A percentile compares a stretch with the other conserved stretches of the same genome.
Conservation (phyloP, 805 yeast genomes). For the Tetrapisispora pingtungensis region DNA sequence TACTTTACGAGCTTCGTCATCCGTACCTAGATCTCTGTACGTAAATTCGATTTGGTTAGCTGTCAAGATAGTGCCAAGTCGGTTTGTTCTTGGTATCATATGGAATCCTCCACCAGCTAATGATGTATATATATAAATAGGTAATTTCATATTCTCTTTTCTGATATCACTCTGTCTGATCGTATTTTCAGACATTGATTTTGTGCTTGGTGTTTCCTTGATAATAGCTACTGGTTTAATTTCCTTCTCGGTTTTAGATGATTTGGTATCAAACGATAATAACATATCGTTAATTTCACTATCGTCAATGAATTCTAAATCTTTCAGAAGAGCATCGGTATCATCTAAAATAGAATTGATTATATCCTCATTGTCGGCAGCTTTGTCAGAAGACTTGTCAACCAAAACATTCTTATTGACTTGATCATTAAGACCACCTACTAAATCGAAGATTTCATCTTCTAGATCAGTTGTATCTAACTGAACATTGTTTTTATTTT, state of each 20-base stretch:
- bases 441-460: slow-evolving; percentile 1
- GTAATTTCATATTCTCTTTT: slow-evolving; percentile 35
- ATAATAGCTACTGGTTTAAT: not conserved
- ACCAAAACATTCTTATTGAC: not conserved
- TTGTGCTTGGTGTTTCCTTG: too few species aligned
- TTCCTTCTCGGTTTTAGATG: not conserved
- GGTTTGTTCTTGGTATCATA: slow-evolving; percentile 65
- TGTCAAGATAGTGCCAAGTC: slow-evolving; percentile 60
- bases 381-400: not conserved
- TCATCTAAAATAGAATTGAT: slow-evolving; percentile 19
- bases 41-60: slow-evolving; percentile 63
- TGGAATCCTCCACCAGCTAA: slow-evolving; percentile 79
- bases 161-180: slow-evolving; percentile 14
- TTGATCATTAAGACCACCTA: not conserved
- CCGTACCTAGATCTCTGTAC: slow-evolving; percentile 76
- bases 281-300: slow-evolving; percentile 14
- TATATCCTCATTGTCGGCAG: not conserved
- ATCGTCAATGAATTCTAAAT: slow-evolving; percentile 19
- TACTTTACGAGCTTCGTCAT: slow-evolving; percentile 70
- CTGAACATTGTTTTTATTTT: too few species aligned
- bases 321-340: slow-evolving; percentile 25
- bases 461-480: not conserved
- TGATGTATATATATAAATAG: slow-evolving; percentile 74
- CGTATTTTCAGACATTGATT: not conserved
- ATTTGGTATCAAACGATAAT: slow-evolving; percentile 7